These are phyloP conservation scores for Sugiyamaella americana DNA, from an alignment of 805 yeast genomes.

Conservation along the genomic window DNA sequence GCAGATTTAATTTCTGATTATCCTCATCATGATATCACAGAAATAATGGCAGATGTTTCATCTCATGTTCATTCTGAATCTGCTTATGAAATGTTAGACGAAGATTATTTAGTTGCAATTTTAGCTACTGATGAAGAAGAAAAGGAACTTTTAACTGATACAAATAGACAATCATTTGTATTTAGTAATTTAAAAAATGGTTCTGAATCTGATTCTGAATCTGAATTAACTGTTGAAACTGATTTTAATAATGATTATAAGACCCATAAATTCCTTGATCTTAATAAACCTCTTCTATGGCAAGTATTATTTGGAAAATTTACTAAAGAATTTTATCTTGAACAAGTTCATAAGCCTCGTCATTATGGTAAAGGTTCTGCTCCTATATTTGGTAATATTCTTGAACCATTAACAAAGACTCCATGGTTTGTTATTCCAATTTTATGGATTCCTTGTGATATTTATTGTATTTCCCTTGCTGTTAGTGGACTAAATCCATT, in stretches of 20 bases:
- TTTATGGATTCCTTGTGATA: slow-evolving; percentile 80
- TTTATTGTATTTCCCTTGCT: slow-evolving; percentile 57
- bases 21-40: slow-evolving; percentile 44
- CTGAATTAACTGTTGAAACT: slow-evolving; percentile 68
- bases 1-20: slow-evolving; percentile 44
- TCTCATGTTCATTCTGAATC: slow-evolving; percentile 77
- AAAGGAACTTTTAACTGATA: slow-evolving; percentile 57
- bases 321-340: slow-evolving; percentile 83
- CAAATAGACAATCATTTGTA: slow-evolving; percentile 30
- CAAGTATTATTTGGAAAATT: slow-evolving; percentile 76
- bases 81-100: slow-evolving; percentile 82
- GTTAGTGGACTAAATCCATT: slow-evolving; percentile 42
- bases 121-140: slow-evolving; percentile 79
- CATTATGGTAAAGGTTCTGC: slow-evolving; percentile 98
- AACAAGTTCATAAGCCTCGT: slow-evolving; percentile 96
- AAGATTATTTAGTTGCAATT: slow-evolving; percentile 71
- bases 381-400: slow-evolving; percentile 86
- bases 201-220: slow-evolving; percentile 57
- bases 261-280: slow-evolving; percentile 81
- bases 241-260: slow-evolving; percentile 65
- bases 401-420: slow-evolving; percentile 86
- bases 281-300: slow-evolving; percentile 69
- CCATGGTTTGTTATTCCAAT: slow-evolving; percentile 92
- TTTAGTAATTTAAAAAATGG: slow-evolving; percentile 35
- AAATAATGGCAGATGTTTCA: slow-evolving; percentile 63